phyloP scores from a whole-genome alignment of 805 yeast species.

The Teunomyces lycoperdinae region DNA sequence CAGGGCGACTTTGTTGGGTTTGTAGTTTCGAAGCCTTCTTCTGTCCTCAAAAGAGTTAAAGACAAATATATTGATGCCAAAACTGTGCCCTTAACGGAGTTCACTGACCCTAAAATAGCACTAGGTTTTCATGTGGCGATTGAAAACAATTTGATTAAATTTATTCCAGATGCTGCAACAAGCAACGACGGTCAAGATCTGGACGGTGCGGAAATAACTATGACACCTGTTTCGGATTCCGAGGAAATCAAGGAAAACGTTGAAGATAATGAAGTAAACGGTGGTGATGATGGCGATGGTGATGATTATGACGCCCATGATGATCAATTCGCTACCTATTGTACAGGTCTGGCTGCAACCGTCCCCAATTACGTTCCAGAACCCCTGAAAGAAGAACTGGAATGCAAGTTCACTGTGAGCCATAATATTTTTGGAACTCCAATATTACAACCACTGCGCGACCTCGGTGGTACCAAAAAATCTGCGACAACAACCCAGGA shows the following conservation, averaged over 20 bases:
- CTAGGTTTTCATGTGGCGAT: slow-evolving; percentile 17
- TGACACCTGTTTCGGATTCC: background rate
- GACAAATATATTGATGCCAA: slow-evolving; percentile 11
- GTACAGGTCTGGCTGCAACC: slow-evolving; percentile 6
- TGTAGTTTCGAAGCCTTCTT: slow-evolving; percentile 31
- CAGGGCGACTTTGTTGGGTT: slow-evolving; percentile 34
- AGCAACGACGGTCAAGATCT: slow-evolving; percentile 7
- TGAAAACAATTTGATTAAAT: slow-evolving; percentile 11
- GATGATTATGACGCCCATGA: slow-evolving; percentile 1
- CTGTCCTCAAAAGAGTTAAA: slow-evolving; percentile 13
- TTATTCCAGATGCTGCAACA: slow-evolving; percentile 11
- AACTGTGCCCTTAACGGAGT: slow-evolving; percentile 18
- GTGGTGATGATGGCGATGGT: slow-evolving; percentile 5
- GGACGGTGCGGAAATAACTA: slow-evolving; percentile 4
- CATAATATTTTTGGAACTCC: background rate
- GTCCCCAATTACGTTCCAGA: slow-evolving; percentile 6
- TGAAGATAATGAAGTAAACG: slow-evolving; percentile 7
- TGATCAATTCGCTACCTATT: background rate
- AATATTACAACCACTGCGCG: background rate
- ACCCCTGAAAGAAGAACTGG: background rate
- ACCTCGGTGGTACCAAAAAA: too few relatives aligned
- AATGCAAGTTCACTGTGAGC: background rate
- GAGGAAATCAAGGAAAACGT: background rate
- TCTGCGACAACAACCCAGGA: background rate
- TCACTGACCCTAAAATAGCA: slow-evolving; percentile 20